Evolutionary conservation across 2,329 filamentous ascomycete species (phyloP).

Genomic region (Thielaviopsis cerberus): DNA sequence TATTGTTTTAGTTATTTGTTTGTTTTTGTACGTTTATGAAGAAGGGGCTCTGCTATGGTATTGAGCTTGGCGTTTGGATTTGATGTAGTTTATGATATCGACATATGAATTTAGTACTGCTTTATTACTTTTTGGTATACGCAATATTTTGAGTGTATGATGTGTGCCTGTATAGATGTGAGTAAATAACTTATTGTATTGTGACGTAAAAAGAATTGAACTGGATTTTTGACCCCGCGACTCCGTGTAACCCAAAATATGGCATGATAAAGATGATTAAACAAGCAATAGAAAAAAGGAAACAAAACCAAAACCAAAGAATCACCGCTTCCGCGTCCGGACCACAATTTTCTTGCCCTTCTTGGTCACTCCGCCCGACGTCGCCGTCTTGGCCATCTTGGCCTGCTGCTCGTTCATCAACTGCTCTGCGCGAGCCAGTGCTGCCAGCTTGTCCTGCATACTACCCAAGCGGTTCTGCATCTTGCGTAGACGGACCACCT

Average conservation of each 20-base stretch:
- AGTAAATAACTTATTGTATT: background rate
- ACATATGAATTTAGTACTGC: background rate
- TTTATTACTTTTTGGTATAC: background rate
- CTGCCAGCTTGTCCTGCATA: slow-evolving; percentile 35
- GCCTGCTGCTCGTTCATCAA: slow-evolving; percentile 39
- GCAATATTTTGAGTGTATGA: too few relatives aligned
- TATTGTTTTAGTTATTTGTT: background rate
- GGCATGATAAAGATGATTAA: too few relatives aligned
- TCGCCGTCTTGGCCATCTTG: slow-evolving; percentile 47
- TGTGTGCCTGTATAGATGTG: background rate
- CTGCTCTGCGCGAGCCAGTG: slow-evolving; percentile 35
- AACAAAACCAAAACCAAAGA: background rate
- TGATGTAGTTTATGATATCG: background rate
- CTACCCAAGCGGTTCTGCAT: slow-evolving; percentile 30
- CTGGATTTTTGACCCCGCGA: background rate
- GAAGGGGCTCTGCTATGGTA: background rate
- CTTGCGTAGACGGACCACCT: slow-evolving; percentile 21
- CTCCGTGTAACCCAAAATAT: background rate
- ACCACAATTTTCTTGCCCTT: slow-evolving; percentile 44
- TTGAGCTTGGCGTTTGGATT: background rate
- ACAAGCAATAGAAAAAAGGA: background rate
- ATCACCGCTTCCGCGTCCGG: slow-evolving; percentile 40
- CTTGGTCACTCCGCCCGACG: slow-evolving; percentile 39
- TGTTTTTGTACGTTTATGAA: background rate
- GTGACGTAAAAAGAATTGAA: background rate